Conservation (phyloP, 2,329 filamentous ascomycete genomes). For the Aspergillus sp. region DNA sequence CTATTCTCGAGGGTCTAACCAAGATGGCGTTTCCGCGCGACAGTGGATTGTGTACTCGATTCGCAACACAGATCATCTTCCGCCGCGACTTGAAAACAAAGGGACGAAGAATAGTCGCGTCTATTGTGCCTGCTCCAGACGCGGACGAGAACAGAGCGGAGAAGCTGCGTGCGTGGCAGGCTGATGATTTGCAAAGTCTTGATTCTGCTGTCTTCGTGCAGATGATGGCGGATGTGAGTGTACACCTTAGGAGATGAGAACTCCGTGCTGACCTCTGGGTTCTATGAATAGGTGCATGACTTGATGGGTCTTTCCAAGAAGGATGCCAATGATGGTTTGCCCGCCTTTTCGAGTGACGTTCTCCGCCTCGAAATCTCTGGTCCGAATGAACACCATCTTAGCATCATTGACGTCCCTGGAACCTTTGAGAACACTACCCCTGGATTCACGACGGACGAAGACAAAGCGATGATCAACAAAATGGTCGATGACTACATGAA, state of each 20-base stretch:
- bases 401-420: slow-evolving; percentile 53
- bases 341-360: slow-evolving; percentile 33
- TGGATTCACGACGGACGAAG: slow-evolving; percentile 40
- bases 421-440: slow-evolving; percentile 45
- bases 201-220: slow-evolving; percentile 23
- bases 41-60: background rate
- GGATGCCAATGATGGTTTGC: background rate
- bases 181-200: slow-evolving; percentile 18
- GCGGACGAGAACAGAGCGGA: background rate
- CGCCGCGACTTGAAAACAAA: background rate
- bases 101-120: background rate
- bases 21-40: background rate
- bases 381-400: slow-evolving; percentile 45
- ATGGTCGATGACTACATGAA: slow-evolving; percentile 46
- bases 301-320: background rate
- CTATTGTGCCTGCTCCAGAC: background rate
- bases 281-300: background rate
- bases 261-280: background rate
- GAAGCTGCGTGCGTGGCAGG: background rate
- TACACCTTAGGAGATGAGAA: background rate
- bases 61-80: background rate
- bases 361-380: slow-evolving; percentile 49
- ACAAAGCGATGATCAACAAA: slow-evolving; percentile 41
- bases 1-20: background rate
- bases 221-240: background rate